Conservation (phyloP, 371 early-diverging fungal species). For the Globomyces sp. region DNA sequence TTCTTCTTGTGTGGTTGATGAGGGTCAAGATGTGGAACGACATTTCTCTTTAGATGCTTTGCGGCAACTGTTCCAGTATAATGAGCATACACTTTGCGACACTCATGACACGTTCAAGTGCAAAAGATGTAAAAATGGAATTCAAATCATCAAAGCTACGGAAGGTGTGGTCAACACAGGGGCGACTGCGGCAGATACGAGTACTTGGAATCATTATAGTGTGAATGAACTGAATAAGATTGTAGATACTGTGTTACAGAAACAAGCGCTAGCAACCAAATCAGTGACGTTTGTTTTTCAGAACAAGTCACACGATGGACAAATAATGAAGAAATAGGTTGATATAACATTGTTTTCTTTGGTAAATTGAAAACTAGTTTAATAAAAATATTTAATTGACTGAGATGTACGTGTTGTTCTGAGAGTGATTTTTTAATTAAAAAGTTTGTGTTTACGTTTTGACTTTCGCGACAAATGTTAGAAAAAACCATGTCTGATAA, state of each 20-base stretch:
- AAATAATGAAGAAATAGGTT: constrained; percentile 6
- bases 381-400: too few relatives aligned
- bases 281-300: constrained; percentile 88
- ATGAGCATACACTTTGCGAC: constrained; percentile 77
- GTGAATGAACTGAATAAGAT: constrained; percentile 64
- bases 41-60: constrained; percentile 90
- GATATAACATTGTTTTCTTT: not conserved
- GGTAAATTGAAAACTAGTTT: too few relatives aligned
- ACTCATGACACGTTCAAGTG: constrained; percentile 97
- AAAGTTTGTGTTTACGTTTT: not conserved
- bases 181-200: constrained; percentile 55
- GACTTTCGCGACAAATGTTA: constrained; percentile 4
- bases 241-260: constrained; percentile 71
- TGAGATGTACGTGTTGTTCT: too few relatives aligned
- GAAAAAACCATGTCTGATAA: not conserved
- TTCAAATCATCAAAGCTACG: constrained; percentile 65
- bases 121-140: constrained; percentile 76
- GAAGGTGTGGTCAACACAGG: constrained; percentile 41
- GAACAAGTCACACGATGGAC: constrained; percentile 56
- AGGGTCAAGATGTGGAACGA: constrained; percentile 80
- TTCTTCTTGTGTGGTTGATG: constrained; percentile 90
- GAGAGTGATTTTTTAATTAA: too few relatives aligned
- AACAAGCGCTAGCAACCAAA: constrained; percentile 58
- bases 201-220: constrained; percentile 83
- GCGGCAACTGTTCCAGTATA: constrained; percentile 80